Percentiles rank a stretch among this genome's conserved stretches.
Conservation (phyloP, 768 basidiomycete genomes). For the Lactarius indigo region DNA sequence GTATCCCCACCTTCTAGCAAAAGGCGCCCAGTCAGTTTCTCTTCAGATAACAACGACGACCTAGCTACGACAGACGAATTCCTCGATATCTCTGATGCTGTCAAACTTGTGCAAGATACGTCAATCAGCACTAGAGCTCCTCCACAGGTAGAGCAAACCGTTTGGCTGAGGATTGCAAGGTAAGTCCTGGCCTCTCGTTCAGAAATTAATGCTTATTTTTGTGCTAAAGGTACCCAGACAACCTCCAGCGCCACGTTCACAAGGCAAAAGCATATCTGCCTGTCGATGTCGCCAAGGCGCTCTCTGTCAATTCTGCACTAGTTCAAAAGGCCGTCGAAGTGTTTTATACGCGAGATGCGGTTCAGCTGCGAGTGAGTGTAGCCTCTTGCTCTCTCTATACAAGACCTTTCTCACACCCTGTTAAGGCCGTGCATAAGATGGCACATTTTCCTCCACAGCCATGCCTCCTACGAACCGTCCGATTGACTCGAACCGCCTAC, state of each 20-base stretch:
- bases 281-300: conserved; percentile 68
- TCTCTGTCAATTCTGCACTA: conserved; percentile 59
- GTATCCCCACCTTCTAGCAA: conserved; percentile 63
- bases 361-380: conserved; percentile 73
- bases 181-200: conserved; percentile 30
- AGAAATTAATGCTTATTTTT: not conserved
- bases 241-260: conserved; percentile 67
- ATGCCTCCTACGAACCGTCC: conserved; percentile 56
- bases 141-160: conserved; percentile 52
- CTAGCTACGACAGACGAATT: conserved; percentile 45
- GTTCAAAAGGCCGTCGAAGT: conserved; percentile 86
- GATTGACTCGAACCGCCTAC: conserved; percentile 87
- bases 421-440: conserved; percentile 84
- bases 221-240: conserved; percentile 61
- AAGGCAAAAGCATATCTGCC: conserved; percentile 77
- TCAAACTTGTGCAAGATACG: conserved; percentile 56
- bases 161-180: conserved; percentile 71
- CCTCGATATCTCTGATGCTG: conserved; percentile 58
- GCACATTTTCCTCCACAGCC: conserved; percentile 79
- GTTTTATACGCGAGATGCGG: conserved; percentile 93
- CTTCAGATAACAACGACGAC: conserved; percentile 50
- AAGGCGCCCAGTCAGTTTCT: conserved; percentile 40
- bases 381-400: not conserved
- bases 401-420: not conserved
- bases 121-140: conserved; percentile 57